These are phyloP conservation scores for Euclidium syriacum DNA, from an alignment of 345 rosid species.

Conservation along the genomic window DNA sequence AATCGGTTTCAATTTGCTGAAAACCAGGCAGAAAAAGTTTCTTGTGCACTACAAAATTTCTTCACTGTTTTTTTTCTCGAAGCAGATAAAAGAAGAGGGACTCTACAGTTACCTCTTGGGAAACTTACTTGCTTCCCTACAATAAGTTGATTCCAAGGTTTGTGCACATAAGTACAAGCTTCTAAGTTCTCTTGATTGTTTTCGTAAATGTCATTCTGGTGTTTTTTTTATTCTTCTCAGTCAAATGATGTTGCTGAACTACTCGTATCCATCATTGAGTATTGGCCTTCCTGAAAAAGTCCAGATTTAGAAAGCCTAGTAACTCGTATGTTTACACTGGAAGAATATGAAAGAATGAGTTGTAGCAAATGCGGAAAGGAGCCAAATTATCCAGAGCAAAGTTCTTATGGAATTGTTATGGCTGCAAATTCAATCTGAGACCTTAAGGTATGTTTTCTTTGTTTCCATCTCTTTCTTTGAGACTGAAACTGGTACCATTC, in stretches of 20 bases:
- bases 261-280: constrained; percentile 13
- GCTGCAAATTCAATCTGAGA: constrained; percentile 23
- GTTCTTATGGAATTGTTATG: constrained; percentile 13
- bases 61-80: neutral
- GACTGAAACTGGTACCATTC: neutral
- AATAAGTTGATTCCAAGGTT: neutral
- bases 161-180: neutral
- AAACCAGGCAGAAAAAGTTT: neutral
- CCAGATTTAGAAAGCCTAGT: constrained; percentile 5
- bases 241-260: constrained; percentile 7
- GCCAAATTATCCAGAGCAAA: constrained; percentile 15
- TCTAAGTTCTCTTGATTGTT: neutral
- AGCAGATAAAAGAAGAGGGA: neutral
- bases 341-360: constrained; percentile 12
- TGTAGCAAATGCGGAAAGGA: constrained; percentile 16
- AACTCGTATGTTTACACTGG: constrained; percentile 3
- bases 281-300: constrained; percentile 3
- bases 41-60: neutral
- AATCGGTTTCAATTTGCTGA: neutral
- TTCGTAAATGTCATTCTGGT: neutral
- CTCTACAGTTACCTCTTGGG: neutral
- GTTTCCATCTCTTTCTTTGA: neutral
- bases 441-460: constrained; percentile 9
- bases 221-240: neutral
- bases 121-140: neutral